These are phyloP conservation scores for Trypanosoma platydactyli DNA, from an alignment of 208 protist species.

Conservation along the genomic window DNA sequence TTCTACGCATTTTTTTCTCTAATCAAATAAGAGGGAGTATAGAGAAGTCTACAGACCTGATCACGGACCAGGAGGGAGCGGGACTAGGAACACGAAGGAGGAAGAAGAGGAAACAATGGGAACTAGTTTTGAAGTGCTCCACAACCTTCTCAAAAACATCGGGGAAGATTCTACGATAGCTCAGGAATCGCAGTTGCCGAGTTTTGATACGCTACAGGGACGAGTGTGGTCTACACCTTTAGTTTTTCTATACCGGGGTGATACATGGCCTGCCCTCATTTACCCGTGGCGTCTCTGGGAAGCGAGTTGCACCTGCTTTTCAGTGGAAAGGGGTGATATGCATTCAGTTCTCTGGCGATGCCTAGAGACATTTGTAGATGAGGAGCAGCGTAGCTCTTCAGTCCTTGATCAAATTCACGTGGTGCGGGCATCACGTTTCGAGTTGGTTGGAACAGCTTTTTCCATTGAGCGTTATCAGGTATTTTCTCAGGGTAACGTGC, in stretches of 20 bases:
- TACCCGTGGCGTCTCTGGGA: conserved; percentile 43
- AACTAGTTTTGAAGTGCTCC: conserved; percentile 15
- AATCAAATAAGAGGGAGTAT: too few relatives aligned
- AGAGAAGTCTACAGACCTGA: too few relatives aligned
- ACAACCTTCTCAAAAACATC: conserved; percentile 20
- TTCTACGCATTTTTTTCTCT: too few relatives aligned
- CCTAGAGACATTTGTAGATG: not conserved
- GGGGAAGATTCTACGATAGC: conserved; percentile 18
- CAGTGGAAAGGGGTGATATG: not conserved
- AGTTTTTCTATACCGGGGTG: conserved; percentile 30
- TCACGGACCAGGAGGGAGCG: too few relatives aligned
- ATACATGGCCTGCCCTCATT: conserved; percentile 41
- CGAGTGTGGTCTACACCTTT: conserved; percentile 20
- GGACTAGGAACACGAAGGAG: not conserved
- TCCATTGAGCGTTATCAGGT: conserved; percentile 43
- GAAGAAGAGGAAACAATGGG: not conserved
- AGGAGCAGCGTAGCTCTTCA: not conserved
- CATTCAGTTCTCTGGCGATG: not conserved
- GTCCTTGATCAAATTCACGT: conserved; percentile 6
- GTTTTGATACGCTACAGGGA: conserved; percentile 12
- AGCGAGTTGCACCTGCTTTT: conserved; percentile 32
- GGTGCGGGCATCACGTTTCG: conserved; percentile 37
- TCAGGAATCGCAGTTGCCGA: conserved; percentile 20
- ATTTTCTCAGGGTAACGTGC: not conserved
- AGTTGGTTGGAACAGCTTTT: conserved; percentile 47